Evolutionary conservation across 208 protist genomes (phyloP), one percentile per base, ranked within the genome.

Genomic region (Sergeia podlipaevii): DNA sequence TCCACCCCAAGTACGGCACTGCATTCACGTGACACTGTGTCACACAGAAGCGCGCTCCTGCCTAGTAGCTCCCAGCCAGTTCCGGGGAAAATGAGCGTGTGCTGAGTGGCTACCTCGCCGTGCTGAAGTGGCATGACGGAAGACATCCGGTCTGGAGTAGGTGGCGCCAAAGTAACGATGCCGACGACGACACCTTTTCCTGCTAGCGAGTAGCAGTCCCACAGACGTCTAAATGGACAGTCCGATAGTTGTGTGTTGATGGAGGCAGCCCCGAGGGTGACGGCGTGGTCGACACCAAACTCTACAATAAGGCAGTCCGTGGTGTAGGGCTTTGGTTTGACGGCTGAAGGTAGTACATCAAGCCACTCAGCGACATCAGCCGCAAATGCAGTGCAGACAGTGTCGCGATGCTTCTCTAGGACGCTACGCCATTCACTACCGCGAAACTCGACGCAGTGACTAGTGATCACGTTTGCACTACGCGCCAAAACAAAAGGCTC

Each of bases 371-470:
- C 58, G 45, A 75, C 56, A 28, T 75, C 68, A 15, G 44, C 28
- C 11, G 53, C 44, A 44, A 75, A 65, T 20, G 68, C 68, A 4
- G 46, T 36, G 1, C 56, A 29, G 21, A 75, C 45, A 21, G 42
- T 56, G 4, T 34, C 52, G 34, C 43, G 61, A 21, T 60, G 56
- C 18, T 50, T 29, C 15, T 70, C 45, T 4, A 65, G 34, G 32
- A 77, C 64, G 36, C 49, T 36, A n/a, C 37, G 54, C 70, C 73
- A 84, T n/a, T 60, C 50, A 4, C 66, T 51, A 15, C 80, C 76
- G 3, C 75, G 50, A 29, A 84, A 70, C 18, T 46, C 33, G 4
- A 78, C 69, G 39, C 66, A 55, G 60, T 81, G 80, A 8, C 37
- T 58, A 8, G 65, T 81, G 10, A 70, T 63, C 2, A 13, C 28